Percentiles rank a stretch among this genome's conserved stretches.
phyloP scores from a whole-genome alignment of 768 basidiomycete genomes.

The Lentinula raphanica region DNA sequence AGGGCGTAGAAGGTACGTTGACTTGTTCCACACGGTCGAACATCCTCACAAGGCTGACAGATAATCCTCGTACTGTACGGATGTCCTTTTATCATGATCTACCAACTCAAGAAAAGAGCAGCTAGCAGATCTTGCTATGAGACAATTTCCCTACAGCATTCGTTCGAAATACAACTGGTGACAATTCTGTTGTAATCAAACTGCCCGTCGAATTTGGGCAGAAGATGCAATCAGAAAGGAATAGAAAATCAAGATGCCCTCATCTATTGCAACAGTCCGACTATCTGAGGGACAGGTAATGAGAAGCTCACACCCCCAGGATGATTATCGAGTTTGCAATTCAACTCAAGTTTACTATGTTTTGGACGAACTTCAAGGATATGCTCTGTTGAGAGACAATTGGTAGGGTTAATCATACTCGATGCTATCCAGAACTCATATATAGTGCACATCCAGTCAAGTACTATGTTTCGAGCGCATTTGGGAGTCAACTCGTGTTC shows the following conservation, averaged over 20 bases:
- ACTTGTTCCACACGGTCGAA: too few species aligned
- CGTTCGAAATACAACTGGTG: slow-evolving; percentile 38
- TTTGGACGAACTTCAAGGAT: slow-evolving; percentile 44
- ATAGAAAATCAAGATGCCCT: slow-evolving; percentile 33
- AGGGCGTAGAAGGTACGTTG: too few species aligned
- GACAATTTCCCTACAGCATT: slow-evolving; percentile 38
- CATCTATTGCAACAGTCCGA: slow-evolving; percentile 22
- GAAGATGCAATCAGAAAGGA: slow-evolving; percentile 19
- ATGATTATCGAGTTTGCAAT: neutral
- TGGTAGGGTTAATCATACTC: slow-evolving; percentile 26
- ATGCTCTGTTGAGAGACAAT: slow-evolving; percentile 34
- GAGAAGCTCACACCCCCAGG: neutral
- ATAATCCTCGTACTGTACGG: slow-evolving; percentile 42
- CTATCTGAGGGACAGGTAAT: slow-evolving; percentile 38
- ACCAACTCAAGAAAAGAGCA: slow-evolving; percentile 12
- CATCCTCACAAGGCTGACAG: slow-evolving; percentile 19
- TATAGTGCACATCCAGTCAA: slow-evolving; percentile 27
- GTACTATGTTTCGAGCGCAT: slow-evolving; percentile 54
- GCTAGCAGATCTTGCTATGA: slow-evolving; percentile 49
- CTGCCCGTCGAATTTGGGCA: slow-evolving; percentile 27
- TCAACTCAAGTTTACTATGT: slow-evolving; percentile 37
- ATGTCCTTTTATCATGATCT: neutral
- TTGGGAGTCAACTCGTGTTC: slow-evolving; percentile 36
- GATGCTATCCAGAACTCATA: too few species aligned
- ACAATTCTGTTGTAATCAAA: slow-evolving; percentile 22